A percentile compares a stretch with the other conserved stretches of the same genome.
phyloP scores from a whole-genome alignment of 495 filamentous ascomycete species.

The Neurospora hispaniola region DNA sequence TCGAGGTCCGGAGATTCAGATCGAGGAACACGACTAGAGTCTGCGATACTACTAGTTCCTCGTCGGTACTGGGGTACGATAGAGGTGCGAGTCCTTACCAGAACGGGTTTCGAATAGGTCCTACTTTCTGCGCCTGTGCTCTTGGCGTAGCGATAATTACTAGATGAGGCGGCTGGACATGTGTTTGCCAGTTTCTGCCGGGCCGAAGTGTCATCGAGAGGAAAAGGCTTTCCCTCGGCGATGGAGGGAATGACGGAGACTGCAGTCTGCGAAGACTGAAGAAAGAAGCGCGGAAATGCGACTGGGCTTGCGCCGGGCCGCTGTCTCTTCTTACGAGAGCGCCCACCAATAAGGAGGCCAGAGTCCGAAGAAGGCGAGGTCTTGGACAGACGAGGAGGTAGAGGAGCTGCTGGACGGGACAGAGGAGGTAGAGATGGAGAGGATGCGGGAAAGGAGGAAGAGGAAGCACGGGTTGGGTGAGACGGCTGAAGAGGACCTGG shows the following conservation, averaged over 20 bases:
- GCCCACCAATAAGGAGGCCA: slow-evolving; percentile 6
- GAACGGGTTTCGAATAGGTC: slow-evolving; percentile 45
- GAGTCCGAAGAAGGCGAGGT: slow-evolving; percentile 8
- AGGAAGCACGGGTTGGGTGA: slow-evolving; percentile 5
- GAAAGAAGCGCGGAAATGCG: slow-evolving; percentile 28
- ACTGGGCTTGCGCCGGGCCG: slow-evolving; percentile 17
- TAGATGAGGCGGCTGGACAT: slow-evolving; percentile 26
- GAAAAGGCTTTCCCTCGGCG: slow-evolving; percentile 35
- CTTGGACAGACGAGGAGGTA: slow-evolving; percentile 8
- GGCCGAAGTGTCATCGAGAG: slow-evolving; percentile 31
- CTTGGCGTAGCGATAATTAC: slow-evolving; percentile 30
- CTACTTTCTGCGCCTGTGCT: slow-evolving; percentile 37
- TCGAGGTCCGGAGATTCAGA: slow-evolving; percentile 1
- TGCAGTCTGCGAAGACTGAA: slow-evolving; percentile 27
- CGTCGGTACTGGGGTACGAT: slow-evolving; percentile 12
- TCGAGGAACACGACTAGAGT: slow-evolving; percentile 18
- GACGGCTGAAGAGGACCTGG: not conserved
- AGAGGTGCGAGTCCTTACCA: slow-evolving; percentile 35
- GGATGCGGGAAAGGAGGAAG: slow-evolving; percentile 14
- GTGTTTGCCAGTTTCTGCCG: slow-evolving; percentile 35
- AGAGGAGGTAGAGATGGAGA: slow-evolving; percentile 9
- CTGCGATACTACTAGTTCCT: slow-evolving; percentile 15
- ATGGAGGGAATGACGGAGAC: slow-evolving; percentile 33
- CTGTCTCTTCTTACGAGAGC: not conserved
- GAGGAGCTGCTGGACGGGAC: slow-evolving; percentile 17